A percentile compares a stretch with the other conserved stretches of the same genome.
Evolutionary conservation across 352 stramenopile genomes (phyloP).

Genomic region (Lagenidium sp.): DNA sequence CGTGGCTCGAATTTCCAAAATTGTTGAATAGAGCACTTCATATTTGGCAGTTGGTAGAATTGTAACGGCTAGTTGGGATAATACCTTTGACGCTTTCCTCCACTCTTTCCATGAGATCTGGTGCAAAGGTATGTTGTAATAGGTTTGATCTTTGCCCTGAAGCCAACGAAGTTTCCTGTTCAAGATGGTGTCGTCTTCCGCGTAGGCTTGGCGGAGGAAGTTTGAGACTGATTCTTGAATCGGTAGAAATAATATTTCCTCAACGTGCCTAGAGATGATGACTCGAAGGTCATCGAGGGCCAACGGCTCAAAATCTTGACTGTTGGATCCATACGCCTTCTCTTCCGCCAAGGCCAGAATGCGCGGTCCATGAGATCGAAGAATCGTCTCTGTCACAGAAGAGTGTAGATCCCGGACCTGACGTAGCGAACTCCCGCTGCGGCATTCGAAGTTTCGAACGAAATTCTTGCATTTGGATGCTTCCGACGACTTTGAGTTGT

Average conservation of each 20-base stretch:
- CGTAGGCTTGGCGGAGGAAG: slow-evolving; percentile 47
- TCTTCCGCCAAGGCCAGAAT: slow-evolving; percentile 46
- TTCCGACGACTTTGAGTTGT: slow-evolving; percentile 71
- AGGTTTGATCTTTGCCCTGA: slow-evolving; percentile 86
- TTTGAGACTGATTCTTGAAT: slow-evolving; percentile 52
- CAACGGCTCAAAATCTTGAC: slow-evolving; percentile 16
- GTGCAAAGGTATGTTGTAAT: slow-evolving; percentile 81
- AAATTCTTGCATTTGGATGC: slow-evolving; percentile 63
- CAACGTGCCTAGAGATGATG: slow-evolving; percentile 67
- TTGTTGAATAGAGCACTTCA: slow-evolving; percentile 60
- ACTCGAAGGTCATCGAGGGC: slow-evolving; percentile 43
- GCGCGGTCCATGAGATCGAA: slow-evolving; percentile 48
- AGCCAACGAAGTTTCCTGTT: slow-evolving; percentile 85
- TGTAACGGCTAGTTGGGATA: slow-evolving; percentile 46
- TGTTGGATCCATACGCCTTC: slow-evolving; percentile 21
- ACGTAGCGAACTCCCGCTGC: slow-evolving; percentile 26
- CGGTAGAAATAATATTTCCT: slow-evolving; percentile 69
- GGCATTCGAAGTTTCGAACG: slow-evolving; percentile 43
- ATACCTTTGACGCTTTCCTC: slow-evolving; percentile 58
- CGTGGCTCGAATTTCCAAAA: slow-evolving; percentile 68
- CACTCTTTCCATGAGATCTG: slow-evolving; percentile 83
- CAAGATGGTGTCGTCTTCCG: slow-evolving; percentile 68
- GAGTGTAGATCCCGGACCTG: slow-evolving; percentile 60
- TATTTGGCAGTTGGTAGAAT: slow-evolving; percentile 68
- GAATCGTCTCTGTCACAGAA: slow-evolving; percentile 45